A percentile compares a stretch with the other conserved stretches of the same genome.
phyloP scores from a whole-genome alignment of 306 rosid genomes.

The Arachis stenosperma region DNA sequence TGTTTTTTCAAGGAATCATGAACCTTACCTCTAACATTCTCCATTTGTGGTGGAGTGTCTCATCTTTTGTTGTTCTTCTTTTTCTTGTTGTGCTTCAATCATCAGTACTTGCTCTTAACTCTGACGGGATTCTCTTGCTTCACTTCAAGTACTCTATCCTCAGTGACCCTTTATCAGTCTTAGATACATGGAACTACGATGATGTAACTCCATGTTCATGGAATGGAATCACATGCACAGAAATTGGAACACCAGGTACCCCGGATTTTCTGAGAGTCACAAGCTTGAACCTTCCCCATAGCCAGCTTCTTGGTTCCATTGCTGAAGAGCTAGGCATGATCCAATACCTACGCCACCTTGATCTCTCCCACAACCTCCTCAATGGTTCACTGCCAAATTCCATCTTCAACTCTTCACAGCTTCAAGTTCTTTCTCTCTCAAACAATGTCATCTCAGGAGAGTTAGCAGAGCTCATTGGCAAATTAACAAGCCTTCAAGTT shows the following conservation, averaged over 20 bases:
- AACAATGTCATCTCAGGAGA: conserved; percentile 80
- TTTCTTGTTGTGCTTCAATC: conserved; percentile 37
- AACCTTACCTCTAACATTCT: conserved; percentile 39
- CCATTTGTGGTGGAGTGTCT: conserved; percentile 49
- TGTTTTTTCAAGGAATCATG: conserved; percentile 43
- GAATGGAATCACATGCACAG: conserved; percentile 79
- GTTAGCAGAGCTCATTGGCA: conserved; percentile 58
- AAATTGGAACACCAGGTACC: conserved; percentile 48
- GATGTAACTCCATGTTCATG: conserved; percentile 86
- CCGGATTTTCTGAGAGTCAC: conserved; percentile 66
- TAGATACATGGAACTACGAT: conserved; percentile 68
- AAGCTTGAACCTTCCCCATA: conserved; percentile 62
- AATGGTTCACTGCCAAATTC: conserved; percentile 76
- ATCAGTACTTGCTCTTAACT: conserved; percentile 62
- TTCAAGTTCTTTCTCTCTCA: conserved; percentile 72
- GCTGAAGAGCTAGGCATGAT: conserved; percentile 65
- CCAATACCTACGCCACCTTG: conserved; percentile 67
- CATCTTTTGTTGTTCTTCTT: conserved; percentile 34
- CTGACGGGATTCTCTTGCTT: conserved; percentile 70
- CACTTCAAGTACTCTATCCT: conserved; percentile 79
- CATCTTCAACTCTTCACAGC: conserved; percentile 76
- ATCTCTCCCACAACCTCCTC: conserved; percentile 83
- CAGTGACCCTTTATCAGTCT: conserved; percentile 70
- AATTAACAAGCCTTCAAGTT: conserved; percentile 57
- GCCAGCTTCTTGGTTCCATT: conserved; percentile 81